A percentile compares a stretch with the other conserved stretches of the same genome.
Evolutionary conservation across 768 basidiomycete species (phyloP).

Genomic region (Tricholoma terreum): DNA sequence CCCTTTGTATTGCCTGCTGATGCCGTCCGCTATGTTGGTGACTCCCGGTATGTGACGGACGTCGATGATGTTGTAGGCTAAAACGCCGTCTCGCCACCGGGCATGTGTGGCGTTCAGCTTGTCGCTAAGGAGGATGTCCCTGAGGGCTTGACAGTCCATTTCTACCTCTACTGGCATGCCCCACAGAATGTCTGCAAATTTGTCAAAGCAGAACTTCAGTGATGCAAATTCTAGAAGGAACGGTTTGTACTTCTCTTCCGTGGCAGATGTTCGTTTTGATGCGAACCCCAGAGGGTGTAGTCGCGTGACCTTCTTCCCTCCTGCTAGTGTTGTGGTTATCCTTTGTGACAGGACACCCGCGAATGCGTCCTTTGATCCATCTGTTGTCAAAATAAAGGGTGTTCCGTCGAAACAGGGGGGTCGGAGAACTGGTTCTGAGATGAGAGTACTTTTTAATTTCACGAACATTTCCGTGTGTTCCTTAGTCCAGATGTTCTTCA

Average conservation of each 20-base stretch:
- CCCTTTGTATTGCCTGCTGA: slow-evolving; percentile 25
- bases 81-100: slow-evolving; percentile 25
- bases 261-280: slow-evolving; percentile 26
- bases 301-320: slow-evolving; percentile 14
- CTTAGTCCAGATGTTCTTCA: background rate
- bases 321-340: slow-evolving; percentile 10
- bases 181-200: slow-evolving; percentile 24
- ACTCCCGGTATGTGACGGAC: slow-evolving; percentile 18
- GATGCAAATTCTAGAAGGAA: slow-evolving; percentile 33
- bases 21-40: slow-evolving; percentile 25
- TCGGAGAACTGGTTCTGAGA: slow-evolving; percentile 22
- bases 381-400: slow-evolving; percentile 35
- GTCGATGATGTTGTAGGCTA: slow-evolving; percentile 22
- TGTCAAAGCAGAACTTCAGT: slow-evolving; percentile 28
- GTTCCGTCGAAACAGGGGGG: slow-evolving; percentile 24
- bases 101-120: slow-evolving; percentile 21
- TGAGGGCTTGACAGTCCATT: slow-evolving; percentile 31
- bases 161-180: slow-evolving; percentile 28
- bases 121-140: slow-evolving; percentile 24
- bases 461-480: background rate
- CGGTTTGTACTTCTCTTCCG: slow-evolving; percentile 27
- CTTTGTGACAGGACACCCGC: slow-evolving; percentile 29
- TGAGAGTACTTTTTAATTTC: slow-evolving; percentile 22
- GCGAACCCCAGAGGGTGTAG: slow-evolving; percentile 27
- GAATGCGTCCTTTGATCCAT: slow-evolving; percentile 35